phyloP scores from a whole-genome alignment of 768 basidiomycete species.

The Xerocomus brunneocitrinus region DNA sequence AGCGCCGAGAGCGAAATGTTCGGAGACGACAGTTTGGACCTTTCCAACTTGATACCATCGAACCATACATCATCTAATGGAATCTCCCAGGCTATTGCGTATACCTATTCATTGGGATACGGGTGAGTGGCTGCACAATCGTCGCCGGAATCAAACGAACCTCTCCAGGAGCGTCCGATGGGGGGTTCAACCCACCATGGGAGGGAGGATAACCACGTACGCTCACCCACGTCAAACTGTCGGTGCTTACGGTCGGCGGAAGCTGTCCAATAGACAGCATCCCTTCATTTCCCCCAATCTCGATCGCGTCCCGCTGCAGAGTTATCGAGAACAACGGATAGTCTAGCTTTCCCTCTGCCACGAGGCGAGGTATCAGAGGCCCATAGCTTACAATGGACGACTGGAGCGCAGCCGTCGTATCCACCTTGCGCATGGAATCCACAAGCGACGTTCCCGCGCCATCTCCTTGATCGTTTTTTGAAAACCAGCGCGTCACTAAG shows the following conservation, averaged over 20 bases:
- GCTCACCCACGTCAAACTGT: slow-evolving; percentile 60
- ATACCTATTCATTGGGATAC: slow-evolving; percentile 34
- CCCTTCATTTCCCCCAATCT: slow-evolving; percentile 66
- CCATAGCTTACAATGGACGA: slow-evolving; percentile 39
- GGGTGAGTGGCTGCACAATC: slow-evolving; percentile 2
- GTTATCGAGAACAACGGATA: slow-evolving; percentile 52
- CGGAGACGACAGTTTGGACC: slow-evolving; percentile 46
- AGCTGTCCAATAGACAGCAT: slow-evolving; percentile 63
- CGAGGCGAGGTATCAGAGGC: slow-evolving; percentile 46
- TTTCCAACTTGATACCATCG: slow-evolving; percentile 57
- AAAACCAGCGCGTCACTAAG: slow-evolving; percentile 18
- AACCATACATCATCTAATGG: slow-evolving; percentile 67
- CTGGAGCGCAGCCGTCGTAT: slow-evolving; percentile 31
- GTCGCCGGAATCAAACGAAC: slow-evolving; percentile 31
- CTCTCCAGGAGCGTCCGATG: slow-evolving; percentile 56
- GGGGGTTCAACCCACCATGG: slow-evolving; percentile 53
- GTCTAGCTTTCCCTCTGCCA: slow-evolving; percentile 33
- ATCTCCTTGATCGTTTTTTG: slow-evolving; percentile 2
- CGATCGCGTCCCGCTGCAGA: slow-evolving; percentile 64
- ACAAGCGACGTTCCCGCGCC: neutral
- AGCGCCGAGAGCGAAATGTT: slow-evolving; percentile 57
- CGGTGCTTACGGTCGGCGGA: slow-evolving; percentile 44
- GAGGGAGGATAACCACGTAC: slow-evolving; percentile 49
- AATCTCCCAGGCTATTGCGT: slow-evolving; percentile 70
- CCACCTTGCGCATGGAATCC: slow-evolving; percentile 6